Percentiles rank a stretch among this genome's conserved stretches.
Conservation (phyloP, 2,329 filamentous ascomycete genomes). For the Trichophyton verrucosum region DNA sequence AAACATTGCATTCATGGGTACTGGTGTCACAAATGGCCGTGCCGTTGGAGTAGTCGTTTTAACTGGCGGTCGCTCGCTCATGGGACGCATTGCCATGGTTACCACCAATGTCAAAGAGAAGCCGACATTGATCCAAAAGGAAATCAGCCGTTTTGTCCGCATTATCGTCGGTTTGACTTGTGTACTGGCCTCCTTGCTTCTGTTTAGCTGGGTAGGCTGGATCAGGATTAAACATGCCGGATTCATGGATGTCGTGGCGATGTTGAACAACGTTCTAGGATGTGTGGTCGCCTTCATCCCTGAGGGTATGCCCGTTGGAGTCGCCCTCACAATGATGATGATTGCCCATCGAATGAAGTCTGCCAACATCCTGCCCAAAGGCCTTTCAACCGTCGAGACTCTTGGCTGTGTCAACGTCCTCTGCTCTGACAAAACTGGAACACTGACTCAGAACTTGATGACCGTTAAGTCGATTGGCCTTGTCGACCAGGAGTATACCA, state of each 20-base stretch:
- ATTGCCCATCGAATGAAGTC: conserved; percentile 64
- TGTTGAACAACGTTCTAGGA: conserved; percentile 62
- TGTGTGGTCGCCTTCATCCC: conserved; percentile 66
- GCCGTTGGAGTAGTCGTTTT: conserved; percentile 56
- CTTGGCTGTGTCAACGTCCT: conserved; percentile 61
- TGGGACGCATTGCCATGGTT: conserved; percentile 61
- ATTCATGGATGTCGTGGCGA: conserved; percentile 59
- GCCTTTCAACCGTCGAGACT: conserved; percentile 65
- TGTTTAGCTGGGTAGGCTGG: conserved; percentile 49
- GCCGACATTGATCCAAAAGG: conserved; percentile 57
- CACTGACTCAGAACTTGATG: conserved; percentile 42
- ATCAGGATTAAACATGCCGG: conserved; percentile 52
- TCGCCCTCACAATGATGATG: conserved; percentile 61
- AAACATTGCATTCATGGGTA: conserved; percentile 67
- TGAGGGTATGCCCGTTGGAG: conserved; percentile 57
- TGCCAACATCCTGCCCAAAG: conserved; percentile 69
- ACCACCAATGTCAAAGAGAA: conserved; percentile 57
- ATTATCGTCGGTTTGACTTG: conserved; percentile 52
- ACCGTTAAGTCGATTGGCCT: conserved; percentile 52
- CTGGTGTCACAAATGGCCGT: conserved; percentile 59
- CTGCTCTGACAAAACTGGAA: conserved; percentile 64
- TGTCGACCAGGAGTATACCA: conserved; percentile 11
- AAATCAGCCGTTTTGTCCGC: conserved; percentile 59
- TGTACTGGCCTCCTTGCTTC: conserved; percentile 2
- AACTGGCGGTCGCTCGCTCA: conserved; percentile 61